Evolutionary conservation across 2,329 filamentous ascomycete species (phyloP), one percentile per base, ranked within the genome.

Genomic region (Colletotrichum sp.): DNA sequence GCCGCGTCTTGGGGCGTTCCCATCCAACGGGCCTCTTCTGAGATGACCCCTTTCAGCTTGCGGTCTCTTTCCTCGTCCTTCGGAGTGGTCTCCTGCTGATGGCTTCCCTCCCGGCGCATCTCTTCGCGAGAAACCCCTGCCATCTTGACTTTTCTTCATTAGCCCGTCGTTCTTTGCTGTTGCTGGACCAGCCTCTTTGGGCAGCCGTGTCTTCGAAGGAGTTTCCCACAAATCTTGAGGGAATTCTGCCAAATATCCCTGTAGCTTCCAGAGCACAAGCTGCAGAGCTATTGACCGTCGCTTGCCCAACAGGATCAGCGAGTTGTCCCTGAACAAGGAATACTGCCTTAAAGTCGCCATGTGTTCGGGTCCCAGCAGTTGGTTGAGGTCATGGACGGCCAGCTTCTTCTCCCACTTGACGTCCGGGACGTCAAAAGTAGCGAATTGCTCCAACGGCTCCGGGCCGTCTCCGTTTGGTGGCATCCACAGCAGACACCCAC

Each of bases 191-290:
- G 10, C n/a, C 44, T 21, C 44, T 13, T 52, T 52, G n/a, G 10
- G 4, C 44, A 52, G 12, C 12, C 10, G 44, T 52, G 44, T 21
- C n/a, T 52, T 52, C 44, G n/a, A 52, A 52, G 44, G n/a, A 24
- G 44, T 21, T 21, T 52, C 44, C n/a, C 44, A 52, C 6, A 21
- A 52, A 24, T 52, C 44, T 52, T 12, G 10, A 21, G 64, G 64
- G 18, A 72, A 69, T 18, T 77, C 69, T 10, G 72, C 76, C 39
- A 91, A 63, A 78, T 90, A 93, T 2, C 90, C 90, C 76, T 93
- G 89, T 10, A 93, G 80, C 77, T 88, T 89, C 91, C 91, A 93
- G 9, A 93, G 84, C 69, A 87, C 84, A 71, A 87, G 72, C 81
- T 91, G 89, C 62, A 91, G 65, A 16, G 85, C 81, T 26, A 86